Conservation (phyloP, 306 rosid genomes). For the Hippophae rhamnoides region DNA sequence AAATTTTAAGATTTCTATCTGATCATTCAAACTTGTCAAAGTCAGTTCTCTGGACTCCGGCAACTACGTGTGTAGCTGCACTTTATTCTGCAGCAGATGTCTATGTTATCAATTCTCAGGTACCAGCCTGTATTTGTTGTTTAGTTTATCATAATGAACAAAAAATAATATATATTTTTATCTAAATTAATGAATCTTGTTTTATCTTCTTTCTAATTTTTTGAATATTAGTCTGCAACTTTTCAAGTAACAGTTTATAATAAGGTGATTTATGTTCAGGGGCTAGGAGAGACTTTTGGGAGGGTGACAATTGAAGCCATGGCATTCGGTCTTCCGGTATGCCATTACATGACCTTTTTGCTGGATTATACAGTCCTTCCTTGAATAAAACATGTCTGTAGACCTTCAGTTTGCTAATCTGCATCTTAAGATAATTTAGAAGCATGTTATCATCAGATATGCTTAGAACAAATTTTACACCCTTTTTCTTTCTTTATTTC, state of each 20-base stretch:
- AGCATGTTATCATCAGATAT: too few species aligned
- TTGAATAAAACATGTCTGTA: too few species aligned
- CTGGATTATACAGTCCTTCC: neutral
- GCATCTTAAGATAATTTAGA: too few species aligned
- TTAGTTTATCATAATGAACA: neutral
- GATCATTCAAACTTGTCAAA: slow-evolving; percentile 66
- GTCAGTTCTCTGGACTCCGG: slow-evolving; percentile 74
- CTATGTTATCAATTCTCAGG: slow-evolving; percentile 90
- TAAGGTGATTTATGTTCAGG: slow-evolving; percentile 43
- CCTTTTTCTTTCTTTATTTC: too few species aligned
- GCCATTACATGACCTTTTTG: slow-evolving; percentile 20
- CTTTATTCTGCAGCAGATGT: slow-evolving; percentile 90
- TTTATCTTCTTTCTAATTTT: neutral
- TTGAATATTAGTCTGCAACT: neutral
- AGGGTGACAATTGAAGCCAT: slow-evolving; percentile 91
- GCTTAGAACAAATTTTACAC: too few species aligned
- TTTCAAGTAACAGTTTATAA: slow-evolving; percentile 6
- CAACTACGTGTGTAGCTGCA: slow-evolving; percentile 71
- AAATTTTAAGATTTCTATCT: slow-evolving; percentile 38
- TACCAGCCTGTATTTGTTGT: slow-evolving; percentile 16
- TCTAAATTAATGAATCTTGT: too few species aligned
- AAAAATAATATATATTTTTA: too few species aligned
- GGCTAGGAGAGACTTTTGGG: slow-evolving; percentile 90
- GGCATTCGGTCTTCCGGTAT: slow-evolving; percentile 96
- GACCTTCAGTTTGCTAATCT: too few species aligned